Evolutionary conservation across 129 eudicot species (phyloP).

Genomic region (sunflower (Helianthus annuus)): HanXRQr2.0-SUNRISE NC_035441.2:188629739-188630238

Average conservation of each 20-base stretch:
- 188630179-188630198: no score
- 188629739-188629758: no score
- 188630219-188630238: no score
- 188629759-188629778: no score
- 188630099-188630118: background rate
- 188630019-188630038: background rate
- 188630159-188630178: conserved; percentile 38
- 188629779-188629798: no score
- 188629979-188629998: conserved; percentile 88
- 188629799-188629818: no score
- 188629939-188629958: conserved; percentile 68
- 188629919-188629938: background rate
- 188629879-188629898: conserved; percentile 1
- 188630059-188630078: background rate
- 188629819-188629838: no score
- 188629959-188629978: conserved; percentile 92
- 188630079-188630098: conserved; percentile 4
- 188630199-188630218: no score
- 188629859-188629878: background rate
- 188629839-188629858: no score
- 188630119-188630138: conserved; percentile 43
- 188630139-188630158: conserved; percentile 44
- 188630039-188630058: conserved; percentile 31
- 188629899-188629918: background rate
- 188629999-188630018: conserved; percentile 71